These are phyloP conservation scores for Botrytis fabae DNA, from an alignment of 2,329 filamentous ascomycete genomes.

Conservation along the genomic window DNA sequence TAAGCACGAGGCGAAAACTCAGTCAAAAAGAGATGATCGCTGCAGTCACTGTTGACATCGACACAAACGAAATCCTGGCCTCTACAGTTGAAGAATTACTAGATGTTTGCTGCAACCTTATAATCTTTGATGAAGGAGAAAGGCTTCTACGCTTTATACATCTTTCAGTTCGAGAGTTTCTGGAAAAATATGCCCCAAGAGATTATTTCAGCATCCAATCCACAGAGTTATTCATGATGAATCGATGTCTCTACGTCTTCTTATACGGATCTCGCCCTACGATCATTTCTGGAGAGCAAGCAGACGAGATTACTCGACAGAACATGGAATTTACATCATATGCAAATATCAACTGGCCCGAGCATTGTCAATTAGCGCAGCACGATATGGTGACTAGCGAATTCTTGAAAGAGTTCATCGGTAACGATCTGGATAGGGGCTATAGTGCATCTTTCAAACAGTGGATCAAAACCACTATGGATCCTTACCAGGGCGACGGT, in stretches of 20 bases:
- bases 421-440: fast-evolving
- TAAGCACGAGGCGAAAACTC: background rate
- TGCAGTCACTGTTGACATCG: background rate
- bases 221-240: background rate
- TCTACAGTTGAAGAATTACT: background rate
- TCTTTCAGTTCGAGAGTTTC: background rate
- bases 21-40: background rate
- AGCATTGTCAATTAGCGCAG: background rate
- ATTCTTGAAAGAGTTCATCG: fast-evolving
- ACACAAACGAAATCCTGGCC: background rate
- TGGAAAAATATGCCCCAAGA: background rate
- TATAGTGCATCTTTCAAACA: background rate
- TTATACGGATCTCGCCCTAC: fast-evolving
- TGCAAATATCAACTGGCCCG: background rate
- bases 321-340: fast-evolving
- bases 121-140: background rate
- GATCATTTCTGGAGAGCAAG: fast-evolving
- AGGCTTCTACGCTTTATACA: background rate
- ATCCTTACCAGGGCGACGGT: too few species aligned
- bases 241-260: background rate
- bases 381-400: background rate
- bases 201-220: background rate
- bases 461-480: too few species aligned
- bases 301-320: fast-evolving
- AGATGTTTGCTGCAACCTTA: background rate